Base-by-base conservation (phyloP, 148 eudicot species). In the Euryodendron excelsum region DNA sequence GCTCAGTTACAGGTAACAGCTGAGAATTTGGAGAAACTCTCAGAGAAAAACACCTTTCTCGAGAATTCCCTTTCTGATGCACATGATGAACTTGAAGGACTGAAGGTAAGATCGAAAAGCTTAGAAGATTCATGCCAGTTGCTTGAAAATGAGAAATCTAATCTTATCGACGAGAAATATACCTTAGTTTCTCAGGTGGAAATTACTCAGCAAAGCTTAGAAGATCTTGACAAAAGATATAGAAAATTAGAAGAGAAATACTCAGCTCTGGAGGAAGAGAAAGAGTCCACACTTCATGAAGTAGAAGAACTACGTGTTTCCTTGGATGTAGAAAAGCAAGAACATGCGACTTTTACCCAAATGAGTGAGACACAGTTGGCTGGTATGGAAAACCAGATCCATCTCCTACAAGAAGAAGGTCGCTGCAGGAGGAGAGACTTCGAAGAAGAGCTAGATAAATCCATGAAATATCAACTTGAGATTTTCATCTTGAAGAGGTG, bases 61-160 rank as follows among this genome's bases (percentile, higher is more conserved):
- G 94, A 88, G 85, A 89, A 86, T 74, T 89, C 97, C n/a, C 90
- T 96, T 76, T 87, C 85, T 71, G 91, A 89, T 78, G 93, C 94
- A 11, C 88, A 83, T 77, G 86, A 82, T 28, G 93, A 93, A 82
- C 97, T 96, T 72, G 93, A 91, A 79, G 85, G 78, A 61, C 75
- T 96, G 85, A 88, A 92, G 88, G 80, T 66, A 69, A 90, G 87
- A 78, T 89, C 93, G 17, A 86, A 81, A 76, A 85, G 78, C 84
- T 84, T 93, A 25, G 99, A 95, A 84, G 89, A 85, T 78, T 93
- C 91, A 55, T 90, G 88, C 80, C 82, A 81, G 80, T 76, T 86
- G 77, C 97, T 95, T 47, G 82, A 75, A 48, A 86, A 88, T 74
- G 91, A 90, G 87, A 95, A 93, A 74, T 81, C 89, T 64, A 74